Conservation (phyloP, 1,284 basidiomycete genomes). For the Boletus semigastroideus region DNA sequence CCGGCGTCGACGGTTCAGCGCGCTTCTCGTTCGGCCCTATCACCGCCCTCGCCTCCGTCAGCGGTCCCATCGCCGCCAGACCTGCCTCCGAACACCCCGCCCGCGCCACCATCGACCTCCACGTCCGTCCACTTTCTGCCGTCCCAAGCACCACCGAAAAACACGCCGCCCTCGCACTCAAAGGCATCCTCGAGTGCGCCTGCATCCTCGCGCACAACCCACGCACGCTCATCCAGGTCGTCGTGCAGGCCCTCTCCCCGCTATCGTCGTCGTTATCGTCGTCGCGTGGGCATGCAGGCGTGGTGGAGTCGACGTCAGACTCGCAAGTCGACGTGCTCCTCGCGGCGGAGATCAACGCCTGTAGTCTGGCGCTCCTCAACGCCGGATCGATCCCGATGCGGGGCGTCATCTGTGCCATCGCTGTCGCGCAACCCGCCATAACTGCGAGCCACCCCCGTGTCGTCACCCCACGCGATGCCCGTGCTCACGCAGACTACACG, state of each 20-base stretch:
- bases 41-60: conserved; percentile 61
- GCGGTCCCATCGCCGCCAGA: conserved; percentile 75
- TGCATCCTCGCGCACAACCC: conserved; percentile 64
- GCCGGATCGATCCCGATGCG: conserved; percentile 68
- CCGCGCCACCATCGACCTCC: conserved; percentile 70
- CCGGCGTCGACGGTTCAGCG: conserved; percentile 34
- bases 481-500: neutral
- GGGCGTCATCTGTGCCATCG: conserved; percentile 65
- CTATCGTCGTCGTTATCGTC: neutral
- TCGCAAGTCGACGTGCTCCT: conserved; percentile 32
- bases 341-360: conserved; percentile 68
- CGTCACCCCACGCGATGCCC: conserved; percentile 32
- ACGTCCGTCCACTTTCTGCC: conserved; percentile 62
- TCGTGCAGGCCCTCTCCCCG: conserved; percentile 54
- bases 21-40: conserved; percentile 36
- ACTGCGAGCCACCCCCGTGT: conserved; percentile 28
- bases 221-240: conserved; percentile 67
- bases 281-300: neutral
- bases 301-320: neutral
- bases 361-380: conserved; percentile 62
- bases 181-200: conserved; percentile 54
- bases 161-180: conserved; percentile 50
- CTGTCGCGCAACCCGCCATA: conserved; percentile 48
- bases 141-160: conserved; percentile 69
- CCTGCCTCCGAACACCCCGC: conserved; percentile 64